phyloP scores from a whole-genome alignment of 2,329 filamentous ascomycete species.

The Beauveria scarabaeidicola region DNA sequence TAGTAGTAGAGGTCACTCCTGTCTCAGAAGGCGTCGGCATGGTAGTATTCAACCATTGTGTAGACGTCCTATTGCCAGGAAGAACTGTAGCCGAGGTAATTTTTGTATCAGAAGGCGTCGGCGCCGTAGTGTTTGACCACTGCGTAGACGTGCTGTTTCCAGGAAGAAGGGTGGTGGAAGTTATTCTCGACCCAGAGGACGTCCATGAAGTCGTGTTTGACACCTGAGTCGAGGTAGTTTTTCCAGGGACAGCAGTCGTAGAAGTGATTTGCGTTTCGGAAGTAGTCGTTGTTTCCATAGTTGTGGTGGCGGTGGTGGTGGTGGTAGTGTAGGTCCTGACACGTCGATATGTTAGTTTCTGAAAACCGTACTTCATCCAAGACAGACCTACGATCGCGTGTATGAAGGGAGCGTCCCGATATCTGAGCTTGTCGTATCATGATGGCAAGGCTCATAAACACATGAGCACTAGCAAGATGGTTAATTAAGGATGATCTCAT shows the following conservation, averaged over 20 bases:
- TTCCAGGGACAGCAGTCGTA: too few species aligned
- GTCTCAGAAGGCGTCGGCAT: neutral
- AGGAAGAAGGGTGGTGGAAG: neutral
- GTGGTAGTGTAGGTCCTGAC: neutral
- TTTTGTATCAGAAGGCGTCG: neutral
- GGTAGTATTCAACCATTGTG: neutral
- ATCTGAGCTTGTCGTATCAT: neutral
- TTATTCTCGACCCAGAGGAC: too few species aligned
- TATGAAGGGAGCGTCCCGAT: neutral
- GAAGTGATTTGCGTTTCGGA: too few species aligned
- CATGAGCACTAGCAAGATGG: neutral
- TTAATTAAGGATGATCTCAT: neutral
- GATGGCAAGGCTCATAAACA: constrained; percentile 3
- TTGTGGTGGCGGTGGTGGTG: too few species aligned
- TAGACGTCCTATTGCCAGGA: neutral
- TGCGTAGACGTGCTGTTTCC: neutral
- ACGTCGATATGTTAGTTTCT: neutral
- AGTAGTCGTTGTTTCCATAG: too few species aligned
- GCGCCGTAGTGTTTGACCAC: neutral
- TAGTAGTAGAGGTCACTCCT: neutral
- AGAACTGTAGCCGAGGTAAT: neutral
- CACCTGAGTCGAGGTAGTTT: too few species aligned
- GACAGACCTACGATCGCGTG: neutral
- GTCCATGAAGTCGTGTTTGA: neutral
- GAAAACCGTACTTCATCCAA: neutral